A percentile compares a stretch with the other conserved stretches of the same genome.
These are phyloP conservation scores for Diplodia corticola DNA, from an alignment of 2,329 filamentous ascomycete species.

Conservation along the genomic window DNA sequence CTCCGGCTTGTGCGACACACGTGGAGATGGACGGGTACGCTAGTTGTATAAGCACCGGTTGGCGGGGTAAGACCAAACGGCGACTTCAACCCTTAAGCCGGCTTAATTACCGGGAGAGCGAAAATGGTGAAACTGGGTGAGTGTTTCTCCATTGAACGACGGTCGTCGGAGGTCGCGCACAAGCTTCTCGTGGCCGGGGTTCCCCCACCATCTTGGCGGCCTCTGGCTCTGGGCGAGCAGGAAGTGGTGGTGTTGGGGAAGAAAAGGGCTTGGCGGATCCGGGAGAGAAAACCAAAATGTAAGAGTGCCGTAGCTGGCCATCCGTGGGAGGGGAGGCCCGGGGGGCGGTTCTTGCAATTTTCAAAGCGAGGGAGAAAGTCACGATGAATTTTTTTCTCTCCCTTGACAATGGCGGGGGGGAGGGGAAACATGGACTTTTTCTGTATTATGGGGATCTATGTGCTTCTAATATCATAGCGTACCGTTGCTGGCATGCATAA, in stretches of 20 bases:
- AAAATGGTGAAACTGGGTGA: not conserved
- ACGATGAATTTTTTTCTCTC: no score
- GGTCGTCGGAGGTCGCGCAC: not conserved
- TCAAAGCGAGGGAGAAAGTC: not conserved
- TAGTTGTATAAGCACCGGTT: not conserved
- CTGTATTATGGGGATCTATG: not conserved
- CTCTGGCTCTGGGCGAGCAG: no score
- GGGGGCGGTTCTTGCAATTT: not conserved
- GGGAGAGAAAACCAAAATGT: not conserved
- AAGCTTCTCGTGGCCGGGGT: not conserved
- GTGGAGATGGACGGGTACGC: not conserved
- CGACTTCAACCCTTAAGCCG: no score
- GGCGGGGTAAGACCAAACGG: not conserved
- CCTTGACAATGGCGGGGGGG: not conserved
- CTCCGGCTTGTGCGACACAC: not conserved
- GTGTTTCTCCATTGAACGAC: not conserved
- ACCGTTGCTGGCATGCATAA: not conserved
- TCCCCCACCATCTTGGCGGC: no score
- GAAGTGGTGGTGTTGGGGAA: not conserved
- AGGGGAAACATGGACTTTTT: not conserved
- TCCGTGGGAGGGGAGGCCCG: no score
- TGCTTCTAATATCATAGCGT: not conserved
- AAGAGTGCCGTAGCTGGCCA: no score
- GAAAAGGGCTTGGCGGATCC: not conserved
- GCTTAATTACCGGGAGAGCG: no score